phyloP scores from a whole-genome alignment of 768 basidiomycete genomes.

The Pleurotus platypus region DNA sequence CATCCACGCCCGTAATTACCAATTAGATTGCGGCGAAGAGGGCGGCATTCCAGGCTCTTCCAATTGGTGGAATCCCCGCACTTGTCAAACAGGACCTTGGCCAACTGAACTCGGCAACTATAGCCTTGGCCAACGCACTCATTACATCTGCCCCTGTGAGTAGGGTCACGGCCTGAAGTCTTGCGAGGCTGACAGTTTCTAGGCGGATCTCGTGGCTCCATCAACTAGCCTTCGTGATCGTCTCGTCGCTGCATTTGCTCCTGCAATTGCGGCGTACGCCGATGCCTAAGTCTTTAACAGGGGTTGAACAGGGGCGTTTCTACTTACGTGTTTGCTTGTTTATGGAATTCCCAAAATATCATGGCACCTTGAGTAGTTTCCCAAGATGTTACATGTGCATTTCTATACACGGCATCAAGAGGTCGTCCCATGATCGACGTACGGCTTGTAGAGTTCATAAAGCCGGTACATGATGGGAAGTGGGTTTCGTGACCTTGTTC shows the following conservation, averaged over 20 bases:
- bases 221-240: slow-evolving; percentile 16
- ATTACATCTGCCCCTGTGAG: slow-evolving; percentile 23
- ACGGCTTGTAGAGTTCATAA: background rate
- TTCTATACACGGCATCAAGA: no score
- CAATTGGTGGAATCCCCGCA: slow-evolving; percentile 17
- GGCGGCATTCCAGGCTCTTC: slow-evolving; percentile 17
- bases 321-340: no score
- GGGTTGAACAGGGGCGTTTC: no score
- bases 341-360: no score
- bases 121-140: slow-evolving; percentile 21
- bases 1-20: background rate
- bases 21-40: slow-evolving; percentile 17
- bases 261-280: slow-evolving; percentile 24
- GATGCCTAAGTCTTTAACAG: background rate
- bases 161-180: background rate
- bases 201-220: slow-evolving; percentile 18
- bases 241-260: slow-evolving; percentile 21
- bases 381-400: no score
- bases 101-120: slow-evolving; percentile 20
- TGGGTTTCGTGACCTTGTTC: background rate
- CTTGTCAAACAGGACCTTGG: slow-evolving; percentile 23
- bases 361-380: no score
- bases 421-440: background rate
- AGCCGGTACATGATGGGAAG: background rate
- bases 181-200: background rate